A percentile compares a stretch with the other conserved stretches of the same genome.
Evolutionary conservation across 345 rosid species (phyloP).

Genomic region (Stellera chamaejasme): DNA sequence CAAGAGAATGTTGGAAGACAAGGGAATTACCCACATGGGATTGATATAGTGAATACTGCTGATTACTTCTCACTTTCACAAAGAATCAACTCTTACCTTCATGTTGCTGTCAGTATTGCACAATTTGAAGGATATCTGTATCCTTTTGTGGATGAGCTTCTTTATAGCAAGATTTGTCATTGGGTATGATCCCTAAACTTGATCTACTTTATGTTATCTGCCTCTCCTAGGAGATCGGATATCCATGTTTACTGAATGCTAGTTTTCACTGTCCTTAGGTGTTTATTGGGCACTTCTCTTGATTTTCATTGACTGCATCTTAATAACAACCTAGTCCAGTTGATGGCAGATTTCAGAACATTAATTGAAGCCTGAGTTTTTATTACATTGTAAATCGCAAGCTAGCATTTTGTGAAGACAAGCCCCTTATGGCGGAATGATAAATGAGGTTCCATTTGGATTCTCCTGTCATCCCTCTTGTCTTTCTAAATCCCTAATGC

Average conservation of each 20-base stretch:
- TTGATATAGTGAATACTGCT: slow-evolving; percentile 90
- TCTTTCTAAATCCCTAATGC: not conserved
- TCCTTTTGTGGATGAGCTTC: slow-evolving; percentile 87
- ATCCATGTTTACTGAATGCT: not conserved
- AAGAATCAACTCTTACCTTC: slow-evolving; percentile 70
- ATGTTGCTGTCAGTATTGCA: slow-evolving; percentile 71
- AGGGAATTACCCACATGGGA: slow-evolving; percentile 94
- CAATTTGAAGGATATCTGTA: slow-evolving; percentile 79
- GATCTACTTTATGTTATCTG: not conserved
- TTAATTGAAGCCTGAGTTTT: too few species aligned
- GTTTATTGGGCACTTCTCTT: not conserved
- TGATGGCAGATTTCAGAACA: too few species aligned
- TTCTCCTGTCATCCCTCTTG: too few species aligned
- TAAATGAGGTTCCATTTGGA: not conserved
- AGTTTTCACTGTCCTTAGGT: slow-evolving; percentile 1
- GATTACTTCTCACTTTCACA: slow-evolving; percentile 98
- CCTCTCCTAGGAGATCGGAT: not conserved
- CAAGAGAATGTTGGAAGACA: slow-evolving; percentile 99
- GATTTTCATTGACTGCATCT: too few species aligned
- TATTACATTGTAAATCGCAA: too few species aligned
- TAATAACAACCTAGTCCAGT: too few species aligned
- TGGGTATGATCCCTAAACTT: slow-evolving; percentile 60
- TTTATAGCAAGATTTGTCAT: slow-evolving; percentile 76
- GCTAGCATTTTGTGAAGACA: too few species aligned
- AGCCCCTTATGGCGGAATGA: too few species aligned